Base-by-base conservation (phyloP, 148 eudicot species). In the Cornus kousa region DNA sequence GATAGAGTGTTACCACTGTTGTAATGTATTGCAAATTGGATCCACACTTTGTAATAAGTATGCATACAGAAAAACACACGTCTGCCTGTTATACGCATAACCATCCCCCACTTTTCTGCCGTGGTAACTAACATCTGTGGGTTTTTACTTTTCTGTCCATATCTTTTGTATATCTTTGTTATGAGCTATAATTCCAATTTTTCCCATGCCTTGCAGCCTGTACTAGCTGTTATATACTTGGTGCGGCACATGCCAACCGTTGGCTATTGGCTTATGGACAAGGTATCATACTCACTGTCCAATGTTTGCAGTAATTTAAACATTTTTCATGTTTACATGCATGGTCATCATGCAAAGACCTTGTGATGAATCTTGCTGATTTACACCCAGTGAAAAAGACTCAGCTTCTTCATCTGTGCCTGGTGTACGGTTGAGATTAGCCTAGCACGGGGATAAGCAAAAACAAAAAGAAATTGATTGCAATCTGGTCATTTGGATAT, bases 231-330 rank as follows among this genome's bases (percentile, higher is more conserved):
- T 79, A 90, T 96, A 95, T 96, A 96, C 81, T 76, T 96, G 90
- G 91, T 90, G 74, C 99, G 93, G 81, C 93, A 96, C 87, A 88
- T 89, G 90, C 99, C 99, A 72, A 84, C 87, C 72, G 65, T 96
- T 62, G 97, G 98, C 77, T 90, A 72, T 80, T 96, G 97, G 95
- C 90, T 96, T 67, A 92, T 96, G 94, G 99, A 93, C 77, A 93
- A 96, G 98, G 99, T 96, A 87, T 28, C 33, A 12, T 76, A 67
- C 59, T 53, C 57, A 7, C 48, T 35, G 13, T 32, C 59, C 14
- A n/a, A 17, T 17, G 55, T 55, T 62, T 77, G 32, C n/a, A 10
- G 43, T 24, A 8, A 10, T 37, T 35, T 62, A 19, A 62, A 64
- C n/a, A 64, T 62, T 64, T 74, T 14, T 53, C 31, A 13, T 28